These are phyloP conservation scores for Lentinus brumalis DNA, from an alignment of 768 basidiomycete genomes.

Conservation along the genomic window DNA sequence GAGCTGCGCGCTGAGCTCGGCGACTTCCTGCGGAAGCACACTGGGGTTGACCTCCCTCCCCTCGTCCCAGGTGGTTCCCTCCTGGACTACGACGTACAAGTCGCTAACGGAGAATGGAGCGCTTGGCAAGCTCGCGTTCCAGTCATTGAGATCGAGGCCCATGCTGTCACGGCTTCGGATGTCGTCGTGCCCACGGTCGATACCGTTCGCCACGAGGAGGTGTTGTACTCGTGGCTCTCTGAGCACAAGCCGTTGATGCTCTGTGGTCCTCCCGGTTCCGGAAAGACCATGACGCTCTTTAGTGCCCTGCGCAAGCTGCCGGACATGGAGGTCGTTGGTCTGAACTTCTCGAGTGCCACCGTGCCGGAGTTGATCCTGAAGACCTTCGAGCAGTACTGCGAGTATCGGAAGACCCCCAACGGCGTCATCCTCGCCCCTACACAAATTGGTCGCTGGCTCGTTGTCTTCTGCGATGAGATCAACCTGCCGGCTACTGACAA, in stretches of 20 bases:
- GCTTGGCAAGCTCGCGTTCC: constrained; percentile 93
- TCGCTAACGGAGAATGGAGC: constrained; percentile 83
- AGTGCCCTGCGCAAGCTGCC: constrained; percentile 96
- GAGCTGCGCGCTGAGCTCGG: constrained; percentile 89
- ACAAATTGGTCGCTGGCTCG: constrained; percentile 97
- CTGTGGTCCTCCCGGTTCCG: constrained; percentile 99
- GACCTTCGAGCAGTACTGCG: constrained; percentile 99
- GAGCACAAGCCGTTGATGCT: constrained; percentile 98
- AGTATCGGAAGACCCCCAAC: constrained; percentile 97
- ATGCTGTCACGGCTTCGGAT: constrained; percentile 93
- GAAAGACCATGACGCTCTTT: constrained; percentile 99
- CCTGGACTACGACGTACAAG: constrained; percentile 94
- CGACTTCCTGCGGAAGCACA: constrained; percentile 79
- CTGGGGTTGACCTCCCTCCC: constrained; percentile 87
- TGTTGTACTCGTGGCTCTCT: constrained; percentile 97
- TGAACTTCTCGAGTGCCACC: constrained; percentile 99
- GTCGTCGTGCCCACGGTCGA: constrained; percentile 98
- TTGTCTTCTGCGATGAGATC: constrained; percentile 99
- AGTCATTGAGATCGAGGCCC: constrained; percentile 94
- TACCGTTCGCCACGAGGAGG: constrained; percentile 97
- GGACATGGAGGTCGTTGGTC: constrained; percentile 98
- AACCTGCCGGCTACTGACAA: constrained; percentile 96
- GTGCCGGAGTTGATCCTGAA: constrained; percentile 98
- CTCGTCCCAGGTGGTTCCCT: constrained; percentile 77
- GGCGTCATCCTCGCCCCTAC: constrained; percentile 94